Conservation (phyloP, 768 basidiomycete species). For the Boletus rubescentipes region DNA sequence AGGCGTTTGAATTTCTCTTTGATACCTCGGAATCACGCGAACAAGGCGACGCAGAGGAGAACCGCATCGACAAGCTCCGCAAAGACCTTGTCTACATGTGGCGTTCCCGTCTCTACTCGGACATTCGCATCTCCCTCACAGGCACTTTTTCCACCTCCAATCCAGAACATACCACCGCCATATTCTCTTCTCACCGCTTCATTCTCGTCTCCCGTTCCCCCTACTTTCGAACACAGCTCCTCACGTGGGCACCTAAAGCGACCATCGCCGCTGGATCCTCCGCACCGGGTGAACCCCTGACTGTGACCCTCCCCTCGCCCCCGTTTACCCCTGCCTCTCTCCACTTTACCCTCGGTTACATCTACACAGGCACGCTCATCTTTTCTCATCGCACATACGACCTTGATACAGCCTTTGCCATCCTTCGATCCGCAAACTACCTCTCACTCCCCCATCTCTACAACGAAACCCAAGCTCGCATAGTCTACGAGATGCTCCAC, state of each 20-base stretch:
- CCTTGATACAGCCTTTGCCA: slow-evolving; percentile 86
- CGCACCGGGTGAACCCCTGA: slow-evolving; percentile 45
- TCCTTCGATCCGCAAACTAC: slow-evolving; percentile 81
- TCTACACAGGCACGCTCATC: slow-evolving; percentile 91
- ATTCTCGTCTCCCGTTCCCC: slow-evolving; percentile 86
- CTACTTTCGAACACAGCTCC: slow-evolving; percentile 83
- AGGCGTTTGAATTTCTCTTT: slow-evolving; percentile 85
- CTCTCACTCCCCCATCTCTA: slow-evolving; percentile 72
- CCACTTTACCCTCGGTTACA: slow-evolving; percentile 91
- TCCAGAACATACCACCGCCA: slow-evolving; percentile 70
- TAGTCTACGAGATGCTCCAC: slow-evolving; percentile 87
- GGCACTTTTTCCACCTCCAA: slow-evolving; percentile 63
- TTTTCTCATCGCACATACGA: slow-evolving; percentile 94
- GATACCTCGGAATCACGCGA: slow-evolving; percentile 50
- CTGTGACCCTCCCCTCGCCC: slow-evolving; percentile 78
- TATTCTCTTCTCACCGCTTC: slow-evolving; percentile 92
- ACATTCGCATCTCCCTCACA: slow-evolving; percentile 78
- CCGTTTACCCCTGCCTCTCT: slow-evolving; percentile 94
- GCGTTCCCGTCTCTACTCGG: slow-evolving; percentile 91
- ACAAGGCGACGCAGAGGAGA: slow-evolving; percentile 50
- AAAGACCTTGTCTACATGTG: slow-evolving; percentile 97
- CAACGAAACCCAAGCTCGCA: slow-evolving; percentile 77
- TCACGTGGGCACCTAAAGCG: slow-evolving; percentile 55
- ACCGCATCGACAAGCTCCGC: slow-evolving; percentile 77
- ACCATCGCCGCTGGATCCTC: slow-evolving; percentile 29